Evolutionary conservation across 2,329 filamentous ascomycete species (phyloP).

Genomic region (Conoideocrella luteorostrata): DNA sequence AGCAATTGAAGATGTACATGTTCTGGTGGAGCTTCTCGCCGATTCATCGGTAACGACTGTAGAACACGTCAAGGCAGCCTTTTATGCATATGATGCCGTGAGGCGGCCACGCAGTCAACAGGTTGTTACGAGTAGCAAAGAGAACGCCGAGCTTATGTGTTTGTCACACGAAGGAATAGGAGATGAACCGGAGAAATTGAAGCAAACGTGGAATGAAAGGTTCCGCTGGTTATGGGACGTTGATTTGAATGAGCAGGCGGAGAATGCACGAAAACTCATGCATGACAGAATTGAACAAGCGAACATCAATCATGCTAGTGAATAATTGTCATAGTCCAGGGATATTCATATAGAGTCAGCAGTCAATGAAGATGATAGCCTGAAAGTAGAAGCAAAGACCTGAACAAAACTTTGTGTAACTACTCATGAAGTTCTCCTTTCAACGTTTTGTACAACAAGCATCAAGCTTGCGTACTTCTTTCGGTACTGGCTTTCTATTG

Average conservation of each 20-base stretch:
- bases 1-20: conserved; percentile 29
- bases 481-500: too few relatives aligned
- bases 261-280: conserved; percentile 1
- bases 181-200: conserved; percentile 9
- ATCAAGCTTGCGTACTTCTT: too few relatives aligned
- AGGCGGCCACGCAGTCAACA: conserved; percentile 11
- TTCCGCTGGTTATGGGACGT: conserved; percentile 1
- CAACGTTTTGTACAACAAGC: too few relatives aligned
- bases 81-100: conserved; percentile 11
- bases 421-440: too few relatives aligned
- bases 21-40: conserved; percentile 13
- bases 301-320: too few relatives aligned
- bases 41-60: background rate
- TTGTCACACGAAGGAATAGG: conserved; percentile 6
- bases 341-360: too few relatives aligned
- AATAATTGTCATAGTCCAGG: too few relatives aligned
- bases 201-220: conserved; percentile 1
- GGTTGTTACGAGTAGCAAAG: conserved; percentile 11
- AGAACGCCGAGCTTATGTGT: conserved; percentile 11
- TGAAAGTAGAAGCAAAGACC: too few relatives aligned
- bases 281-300: background rate
- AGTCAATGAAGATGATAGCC: too few relatives aligned
- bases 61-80: conserved; percentile 5
- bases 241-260: conserved; percentile 3
- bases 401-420: too few relatives aligned